phyloP scores from a whole-genome alignment of 441 rosid genomes.

The Populus hybrid region DNA sequence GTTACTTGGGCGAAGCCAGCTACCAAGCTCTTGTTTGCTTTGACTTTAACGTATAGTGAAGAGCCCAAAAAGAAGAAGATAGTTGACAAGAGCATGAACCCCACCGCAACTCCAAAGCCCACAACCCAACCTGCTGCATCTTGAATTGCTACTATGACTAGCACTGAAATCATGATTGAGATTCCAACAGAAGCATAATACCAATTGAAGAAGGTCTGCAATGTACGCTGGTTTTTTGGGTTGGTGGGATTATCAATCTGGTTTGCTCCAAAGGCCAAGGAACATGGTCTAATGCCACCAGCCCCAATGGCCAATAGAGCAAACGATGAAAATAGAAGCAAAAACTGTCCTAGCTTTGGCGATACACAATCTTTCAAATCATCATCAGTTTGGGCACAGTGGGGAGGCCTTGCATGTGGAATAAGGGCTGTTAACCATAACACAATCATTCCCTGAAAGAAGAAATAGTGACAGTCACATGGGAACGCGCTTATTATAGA shows the following conservation, averaged over 20 bases:
- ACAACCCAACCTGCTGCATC: constrained; percentile 35
- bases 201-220: constrained; percentile 54
- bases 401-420: no score
- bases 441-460: constrained; percentile 37
- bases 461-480: background rate
- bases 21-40: constrained; percentile 28
- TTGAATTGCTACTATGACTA: constrained; percentile 29
- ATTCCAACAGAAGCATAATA: constrained; percentile 47
- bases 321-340: no score
- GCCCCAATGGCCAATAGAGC: constrained; percentile 30
- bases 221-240: constrained; percentile 26
- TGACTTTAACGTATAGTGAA: constrained; percentile 27
- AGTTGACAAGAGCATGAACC: constrained; percentile 27
- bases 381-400: no score
- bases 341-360: no score
- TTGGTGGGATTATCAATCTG: constrained; percentile 35
- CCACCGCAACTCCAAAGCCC: constrained; percentile 34
- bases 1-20: constrained; percentile 29
- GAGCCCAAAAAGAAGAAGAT: constrained; percentile 29
- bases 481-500: no score
- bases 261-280: constrained; percentile 47
- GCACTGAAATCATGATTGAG: constrained; percentile 27
- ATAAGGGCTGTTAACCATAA: no score
- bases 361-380: no score
- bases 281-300: constrained; percentile 51